Percentiles rank a stretch among this genome's conserved stretches.
phyloP scores from a whole-genome alignment of 2,329 filamentous ascomycete genomes.

The Pleomassaria siparia region DNA sequence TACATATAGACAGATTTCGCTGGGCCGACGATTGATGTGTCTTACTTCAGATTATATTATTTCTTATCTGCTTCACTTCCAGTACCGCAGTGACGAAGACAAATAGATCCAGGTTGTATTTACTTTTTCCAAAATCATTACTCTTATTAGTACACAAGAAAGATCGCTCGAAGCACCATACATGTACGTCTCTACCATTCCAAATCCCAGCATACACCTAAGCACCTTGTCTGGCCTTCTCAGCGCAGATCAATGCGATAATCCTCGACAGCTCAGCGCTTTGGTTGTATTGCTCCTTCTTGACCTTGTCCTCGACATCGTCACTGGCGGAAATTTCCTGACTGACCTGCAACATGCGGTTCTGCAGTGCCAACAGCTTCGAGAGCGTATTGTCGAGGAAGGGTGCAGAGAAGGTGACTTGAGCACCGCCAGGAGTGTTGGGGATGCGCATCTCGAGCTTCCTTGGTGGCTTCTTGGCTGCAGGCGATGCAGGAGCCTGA shows the following conservation, averaged over 20 bases:
- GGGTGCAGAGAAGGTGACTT: conserved; percentile 53
- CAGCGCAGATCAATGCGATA: conserved; percentile 54
- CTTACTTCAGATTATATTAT: background rate
- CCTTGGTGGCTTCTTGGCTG: conserved; percentile 47
- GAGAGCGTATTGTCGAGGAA: conserved; percentile 56
- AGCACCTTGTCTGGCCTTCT: conserved; percentile 53
- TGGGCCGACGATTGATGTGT: too few relatives aligned
- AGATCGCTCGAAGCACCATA: background rate
- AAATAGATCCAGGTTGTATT: background rate
- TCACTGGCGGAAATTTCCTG: conserved; percentile 50
- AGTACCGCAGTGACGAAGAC: too few relatives aligned
- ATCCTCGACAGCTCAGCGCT: conserved; percentile 52
- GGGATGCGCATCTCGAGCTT: conserved; percentile 55
- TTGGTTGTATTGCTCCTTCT: conserved; percentile 54
- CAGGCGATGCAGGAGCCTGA: conserved; percentile 20
- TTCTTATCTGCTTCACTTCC: background rate
- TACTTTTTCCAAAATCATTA: background rate
- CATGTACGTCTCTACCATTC: background rate
- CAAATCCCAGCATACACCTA: conserved; percentile 9
- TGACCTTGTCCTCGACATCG: conserved; percentile 49
- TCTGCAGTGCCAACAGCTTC: conserved; percentile 53
- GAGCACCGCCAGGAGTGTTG: conserved; percentile 35
- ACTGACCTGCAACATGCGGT: conserved; percentile 52
- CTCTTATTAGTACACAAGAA: background rate
- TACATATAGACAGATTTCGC: too few relatives aligned